A percentile compares a stretch with the other conserved stretches of the same genome.
phyloP scores from a whole-genome alignment of 768 basidiomycete species.

The Mycena pura region DNA sequence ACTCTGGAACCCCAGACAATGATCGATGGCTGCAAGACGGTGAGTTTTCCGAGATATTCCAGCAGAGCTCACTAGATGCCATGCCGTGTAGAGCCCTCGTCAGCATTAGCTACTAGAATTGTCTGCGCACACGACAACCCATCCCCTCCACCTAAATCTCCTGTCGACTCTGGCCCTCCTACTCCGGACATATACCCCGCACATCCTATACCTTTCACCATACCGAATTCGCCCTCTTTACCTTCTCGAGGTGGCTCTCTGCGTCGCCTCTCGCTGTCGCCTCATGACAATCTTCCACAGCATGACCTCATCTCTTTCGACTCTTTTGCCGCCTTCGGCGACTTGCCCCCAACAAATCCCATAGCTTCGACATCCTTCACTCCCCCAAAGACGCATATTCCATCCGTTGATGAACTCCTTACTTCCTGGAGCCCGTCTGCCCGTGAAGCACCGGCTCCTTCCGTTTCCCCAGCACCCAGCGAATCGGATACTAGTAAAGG shows the following conservation, averaged over 20 bases:
- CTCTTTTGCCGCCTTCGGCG: conserved; percentile 42
- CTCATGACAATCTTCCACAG: conserved; percentile 25
- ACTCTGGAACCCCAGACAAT: conserved; percentile 57
- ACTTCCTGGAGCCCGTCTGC: conserved; percentile 26
- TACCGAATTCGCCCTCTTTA: conserved; percentile 15
- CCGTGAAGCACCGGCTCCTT: conserved; percentile 2
- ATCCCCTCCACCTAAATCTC: conserved; percentile 62
- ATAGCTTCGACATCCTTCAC: conserved; percentile 22
- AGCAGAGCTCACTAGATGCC: conserved; percentile 12
- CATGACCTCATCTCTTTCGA: conserved; percentile 50
- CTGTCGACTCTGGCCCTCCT: conserved; percentile 19
- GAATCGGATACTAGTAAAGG: conserved; percentile 6
- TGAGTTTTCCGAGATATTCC: conserved; percentile 36
- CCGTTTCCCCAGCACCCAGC: conserved; percentile 6
- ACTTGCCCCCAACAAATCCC: conserved; percentile 24
- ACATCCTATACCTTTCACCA: conserved; percentile 16
- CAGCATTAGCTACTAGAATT: conserved; percentile 68
- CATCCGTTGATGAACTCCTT: conserved; percentile 38
- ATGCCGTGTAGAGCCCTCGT: conserved; percentile 64
- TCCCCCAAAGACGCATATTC: conserved; percentile 14
- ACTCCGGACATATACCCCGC: conserved; percentile 11
- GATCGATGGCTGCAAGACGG: conserved; percentile 51
- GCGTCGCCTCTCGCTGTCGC: neutral
- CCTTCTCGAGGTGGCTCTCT: conserved; percentile 15
- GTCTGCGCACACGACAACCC: conserved; percentile 78